Evolutionary conservation across 805 yeast species (phyloP).

Genomic region (Saccharomycopsis capsularis): DNA sequence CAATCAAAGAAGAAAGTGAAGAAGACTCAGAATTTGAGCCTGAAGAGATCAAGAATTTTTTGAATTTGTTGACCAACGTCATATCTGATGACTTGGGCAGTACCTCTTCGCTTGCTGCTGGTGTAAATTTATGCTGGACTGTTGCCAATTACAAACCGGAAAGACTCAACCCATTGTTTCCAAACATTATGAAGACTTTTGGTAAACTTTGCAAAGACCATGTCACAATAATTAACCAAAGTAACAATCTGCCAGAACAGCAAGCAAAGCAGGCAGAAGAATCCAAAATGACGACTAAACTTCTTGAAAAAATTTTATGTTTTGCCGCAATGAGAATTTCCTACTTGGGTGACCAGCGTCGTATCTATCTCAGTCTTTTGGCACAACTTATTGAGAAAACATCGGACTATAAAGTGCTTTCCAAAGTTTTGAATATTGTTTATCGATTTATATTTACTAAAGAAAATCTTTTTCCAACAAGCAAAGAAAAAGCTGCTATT

Average conservation of each 20-base stretch:
- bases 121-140: slow-evolving; percentile 78
- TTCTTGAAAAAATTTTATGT: slow-evolving; percentile 68
- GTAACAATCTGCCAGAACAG: slow-evolving; percentile 18
- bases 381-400: slow-evolving; percentile 91
- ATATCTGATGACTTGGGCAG: slow-evolving; percentile 70
- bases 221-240: slow-evolving; percentile 35
- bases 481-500: slow-evolving; percentile 93
- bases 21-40: slow-evolving; percentile 50
- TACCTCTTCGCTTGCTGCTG: slow-evolving; percentile 70
- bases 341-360: slow-evolving; percentile 85
- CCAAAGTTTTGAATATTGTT: slow-evolving; percentile 69
- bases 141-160: slow-evolving; percentile 71
- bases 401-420: slow-evolving; percentile 63
- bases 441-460: slow-evolving; percentile 85
- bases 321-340: slow-evolving; percentile 77
- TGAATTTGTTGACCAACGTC: slow-evolving; percentile 53
- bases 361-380: slow-evolving; percentile 76
- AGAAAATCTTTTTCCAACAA: slow-evolving; percentile 73
- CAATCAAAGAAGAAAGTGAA: slow-evolving; percentile 45
- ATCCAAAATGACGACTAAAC: slow-evolving; percentile 68
- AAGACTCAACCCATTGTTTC: slow-evolving; percentile 66
- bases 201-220: slow-evolving; percentile 88
- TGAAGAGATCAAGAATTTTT: slow-evolving; percentile 50
- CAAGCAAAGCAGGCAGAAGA: slow-evolving; percentile 41
- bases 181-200: slow-evolving; percentile 76